Base-by-base conservation (phyloP, 768 basidiomycete species). In the Podaxis carcinomalis region DNA sequence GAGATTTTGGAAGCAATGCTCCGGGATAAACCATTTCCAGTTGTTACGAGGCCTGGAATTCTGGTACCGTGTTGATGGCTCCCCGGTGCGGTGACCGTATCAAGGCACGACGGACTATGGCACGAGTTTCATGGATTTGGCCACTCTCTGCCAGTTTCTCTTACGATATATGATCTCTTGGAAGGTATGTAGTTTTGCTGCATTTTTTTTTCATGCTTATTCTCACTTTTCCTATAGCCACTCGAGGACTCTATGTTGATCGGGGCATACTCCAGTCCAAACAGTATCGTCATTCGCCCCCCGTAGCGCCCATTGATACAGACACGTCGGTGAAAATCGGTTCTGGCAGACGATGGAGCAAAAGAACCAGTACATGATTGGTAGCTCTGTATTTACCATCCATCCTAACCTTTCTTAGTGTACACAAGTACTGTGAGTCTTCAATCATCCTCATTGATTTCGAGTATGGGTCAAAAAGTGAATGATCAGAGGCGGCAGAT, bases 391-490 rank as follows among this genome's bases (percentile, higher is more conserved):
- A 3, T 16, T 16, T 14, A 14, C 9, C 9, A 25, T 25, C 40
- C 21, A 36, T 25, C 62, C 52, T 19, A 51, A 7, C 19, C 13
- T 47, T 27, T 54, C 2, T n/a, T 55, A 63, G 57, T 13, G 10
- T 40, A 39, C 37, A 37, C 14, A 49, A 19, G 5, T 50, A 32
- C 16, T n/a, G n/a, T n/a, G 14, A 53, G 19, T 46, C 63, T 10
- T 56, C 53, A 3, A 40, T 56, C 1, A 28, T 63, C 10, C 50
- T 63, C 6, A 56, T 61, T 4, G 63, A 63, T 46, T 60, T 63
- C 32, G 59, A 51, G 27, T 42, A 27, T 42, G 16, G 16, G 37
- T 23, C 28, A 61, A 37, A 47, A 51, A 11, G 5, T 51, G 5
- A 16, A 13, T 28, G 5, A 25, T 35, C 14, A 5, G 3, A 51